phyloP scores from a whole-genome alignment of 805 yeast species.

The Metschnikowia corniflorae region DNA sequence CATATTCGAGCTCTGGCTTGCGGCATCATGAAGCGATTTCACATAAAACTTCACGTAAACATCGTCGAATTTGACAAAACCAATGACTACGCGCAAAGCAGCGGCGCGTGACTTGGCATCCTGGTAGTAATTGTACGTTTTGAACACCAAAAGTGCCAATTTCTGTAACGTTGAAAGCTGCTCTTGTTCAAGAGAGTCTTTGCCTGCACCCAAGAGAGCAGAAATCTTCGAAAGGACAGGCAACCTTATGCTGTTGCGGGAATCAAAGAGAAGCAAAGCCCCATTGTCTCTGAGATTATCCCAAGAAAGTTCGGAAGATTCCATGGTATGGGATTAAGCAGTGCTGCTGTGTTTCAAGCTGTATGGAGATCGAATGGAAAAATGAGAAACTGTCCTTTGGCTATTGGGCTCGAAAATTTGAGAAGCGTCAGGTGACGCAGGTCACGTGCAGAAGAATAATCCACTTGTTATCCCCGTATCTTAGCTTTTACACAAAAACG shows the following conservation, averaged over 20 bases:
- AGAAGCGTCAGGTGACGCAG: conserved; percentile 1
- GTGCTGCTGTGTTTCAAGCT: neutral
- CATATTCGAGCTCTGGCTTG: conserved; percentile 28
- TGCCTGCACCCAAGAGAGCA: conserved; percentile 18
- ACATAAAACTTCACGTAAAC: conserved; percentile 33
- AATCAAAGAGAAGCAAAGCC: conserved; percentile 23
- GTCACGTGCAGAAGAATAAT: neutral
- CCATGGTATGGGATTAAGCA: conserved; percentile 5
- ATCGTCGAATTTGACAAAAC: conserved; percentile 30
- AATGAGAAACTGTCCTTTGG: neutral
- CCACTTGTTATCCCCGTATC: no score
- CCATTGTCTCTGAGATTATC: conserved; percentile 17
- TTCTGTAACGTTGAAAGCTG: conserved; percentile 17
- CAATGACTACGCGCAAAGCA: conserved; percentile 38
- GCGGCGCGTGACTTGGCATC: conserved; percentile 47
- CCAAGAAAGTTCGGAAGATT: conserved; percentile 8
- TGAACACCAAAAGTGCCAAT: conserved; percentile 34
- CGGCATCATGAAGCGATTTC: conserved; percentile 35
- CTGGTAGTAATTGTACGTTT: conserved; percentile 48
- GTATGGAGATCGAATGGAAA: neutral
- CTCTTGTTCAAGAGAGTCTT: conserved; percentile 1
- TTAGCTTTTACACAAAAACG: no score
- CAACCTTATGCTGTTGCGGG: conserved; percentile 36
- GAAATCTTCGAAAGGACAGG: conserved; percentile 31
- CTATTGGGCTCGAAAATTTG: conserved; percentile 2